A percentile compares a stretch with the other conserved stretches of the same genome.
phyloP scores from a whole-genome alignment of 805 yeast genomes.

The Isabelozyma gotoi region DNA sequence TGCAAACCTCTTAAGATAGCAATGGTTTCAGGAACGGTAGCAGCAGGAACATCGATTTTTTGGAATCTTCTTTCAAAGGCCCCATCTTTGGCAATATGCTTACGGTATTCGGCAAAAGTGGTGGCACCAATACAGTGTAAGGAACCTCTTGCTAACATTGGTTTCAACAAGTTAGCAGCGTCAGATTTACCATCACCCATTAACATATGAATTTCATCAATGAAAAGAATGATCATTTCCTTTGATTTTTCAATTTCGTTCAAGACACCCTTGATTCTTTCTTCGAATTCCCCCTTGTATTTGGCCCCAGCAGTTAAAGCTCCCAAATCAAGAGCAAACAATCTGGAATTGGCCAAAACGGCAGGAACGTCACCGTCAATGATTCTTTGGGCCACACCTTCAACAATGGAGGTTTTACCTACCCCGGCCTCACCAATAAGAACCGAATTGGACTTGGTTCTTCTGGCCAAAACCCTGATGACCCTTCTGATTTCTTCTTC shows the following conservation, averaged over 20 bases:
- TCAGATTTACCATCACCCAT: conserved; percentile 99
- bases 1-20: conserved; percentile 96
- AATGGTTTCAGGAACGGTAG: conserved; percentile 87
- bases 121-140: conserved; percentile 99
- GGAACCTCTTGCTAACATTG: conserved; percentile 94
- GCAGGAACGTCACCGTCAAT: conserved; percentile 94
- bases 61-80: conserved; percentile 99
- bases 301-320: conserved; percentile 98
- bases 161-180: conserved; percentile 94
- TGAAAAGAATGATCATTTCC: conserved; percentile 83
- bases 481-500: conserved; percentile 97
- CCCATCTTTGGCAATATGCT: conserved; percentile 92
- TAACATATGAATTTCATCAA: conserved; percentile 98
- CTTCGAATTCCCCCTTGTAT: conserved; percentile 98
- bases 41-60: conserved; percentile 93
- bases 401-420: conserved; percentile 97
- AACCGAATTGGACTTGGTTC: conserved; percentile 96
- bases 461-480: conserved; percentile 91
- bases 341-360: conserved; percentile 74
- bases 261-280: conserved; percentile 93
- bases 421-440: conserved; percentile 99
- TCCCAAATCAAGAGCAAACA: conserved; percentile 90
- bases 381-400: conserved; percentile 97
- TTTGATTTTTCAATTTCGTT: conserved; percentile 89
- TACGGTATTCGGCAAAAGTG: conserved; percentile 90